phyloP scores from a whole-genome alignment of 768 basidiomycete genomes.

The Hygrocybe coccinea region DNA sequence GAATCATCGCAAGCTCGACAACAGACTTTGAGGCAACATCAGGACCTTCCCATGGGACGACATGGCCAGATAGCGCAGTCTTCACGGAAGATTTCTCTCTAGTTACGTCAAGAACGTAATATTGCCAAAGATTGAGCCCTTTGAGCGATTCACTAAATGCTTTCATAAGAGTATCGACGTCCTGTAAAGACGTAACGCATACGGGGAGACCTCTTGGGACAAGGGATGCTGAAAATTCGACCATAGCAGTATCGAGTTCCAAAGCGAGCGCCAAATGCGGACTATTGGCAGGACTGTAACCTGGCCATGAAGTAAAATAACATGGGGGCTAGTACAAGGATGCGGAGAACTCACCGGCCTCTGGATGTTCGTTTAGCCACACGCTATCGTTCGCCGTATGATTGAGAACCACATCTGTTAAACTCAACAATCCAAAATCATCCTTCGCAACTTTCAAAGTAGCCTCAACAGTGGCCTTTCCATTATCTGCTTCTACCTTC shows the following conservation, averaged over 20 bases:
- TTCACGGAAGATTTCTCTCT: constrained; percentile 58
- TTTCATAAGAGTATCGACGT: constrained; percentile 61
- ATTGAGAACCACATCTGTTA: constrained; percentile 96
- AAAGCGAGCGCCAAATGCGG: constrained; percentile 91
- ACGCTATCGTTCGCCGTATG: constrained; percentile 93
- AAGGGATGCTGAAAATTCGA: constrained; percentile 73
- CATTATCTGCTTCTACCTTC: constrained; percentile 40
- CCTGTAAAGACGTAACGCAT: constrained; percentile 53
- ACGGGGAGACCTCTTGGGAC: constrained; percentile 67
- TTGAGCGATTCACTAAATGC: constrained; percentile 61
- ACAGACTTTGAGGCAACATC: constrained; percentile 54
- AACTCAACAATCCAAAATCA: constrained; percentile 80
- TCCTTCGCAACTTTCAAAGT: constrained; percentile 67
- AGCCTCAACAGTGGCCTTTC: constrained; percentile 54
- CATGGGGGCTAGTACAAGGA: background rate
- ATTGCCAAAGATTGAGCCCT: constrained; percentile 81
- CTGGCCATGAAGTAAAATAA: constrained; percentile 34
- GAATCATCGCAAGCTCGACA: constrained; percentile 60
- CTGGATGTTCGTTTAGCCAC: constrained; percentile 91
- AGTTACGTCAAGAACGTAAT: constrained; percentile 79
- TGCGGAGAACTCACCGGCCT: constrained; percentile 65
- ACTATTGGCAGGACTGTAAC: constrained; percentile 85
- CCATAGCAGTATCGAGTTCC: constrained; percentile 83
- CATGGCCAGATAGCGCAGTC: constrained; percentile 44
- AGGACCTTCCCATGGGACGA: constrained; percentile 58